Base-by-base conservation (phyloP, 345 rosid genomes). In the Dovyalis caffra region DNA sequence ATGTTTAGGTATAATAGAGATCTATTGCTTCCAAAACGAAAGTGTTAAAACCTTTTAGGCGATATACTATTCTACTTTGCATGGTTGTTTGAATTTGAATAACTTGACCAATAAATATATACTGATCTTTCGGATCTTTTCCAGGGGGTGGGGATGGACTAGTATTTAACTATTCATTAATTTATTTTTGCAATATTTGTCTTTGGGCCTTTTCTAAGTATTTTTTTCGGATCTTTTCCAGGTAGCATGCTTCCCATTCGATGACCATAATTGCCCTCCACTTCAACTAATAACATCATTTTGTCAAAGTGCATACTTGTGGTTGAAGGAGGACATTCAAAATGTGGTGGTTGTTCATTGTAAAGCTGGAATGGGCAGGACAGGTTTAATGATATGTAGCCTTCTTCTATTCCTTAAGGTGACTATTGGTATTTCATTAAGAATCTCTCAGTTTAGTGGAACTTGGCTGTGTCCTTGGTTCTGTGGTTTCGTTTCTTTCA, bases 311-410 rank as follows among this genome's bases (percentile, higher is more conserved):
- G 77, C 83, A 68, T 76, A 71, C 69, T 80, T 74, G 10, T 80
- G 83, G 83, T 61, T 80, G 73, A 80, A 80, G 61, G 79, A 71
- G 74, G 83, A 80, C 29, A 80, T 80, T 63, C 65, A 80, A 64
- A 80, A 80, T 80, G 79, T 75, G 23, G 79, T 80, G 53, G 83
- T 76, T 29, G 83, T 80, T 69, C 83, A 80, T 67, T 80, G 83
- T 53, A 80, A 80, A 80, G 83, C 83, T 28, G 83, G 83, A 16
- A 80, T 80, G 83, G 83, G 83, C 63, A 80, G 83, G 69, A 80
- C 83, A 49, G 83, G 83, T 25, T 28, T 80, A 58, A 80, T 80
- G 83, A 80, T 80, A 67, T 76, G 79, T 62, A 71, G 83, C 74
- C 74, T 68, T 60, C 79, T 83, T 66, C 76, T 80, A 32, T 79